Percentiles rank a stretch among this genome's conserved stretches.
Conservation (phyloP, 1,284 basidiomycete species). For the Apiotrichum siamense region DNA sequence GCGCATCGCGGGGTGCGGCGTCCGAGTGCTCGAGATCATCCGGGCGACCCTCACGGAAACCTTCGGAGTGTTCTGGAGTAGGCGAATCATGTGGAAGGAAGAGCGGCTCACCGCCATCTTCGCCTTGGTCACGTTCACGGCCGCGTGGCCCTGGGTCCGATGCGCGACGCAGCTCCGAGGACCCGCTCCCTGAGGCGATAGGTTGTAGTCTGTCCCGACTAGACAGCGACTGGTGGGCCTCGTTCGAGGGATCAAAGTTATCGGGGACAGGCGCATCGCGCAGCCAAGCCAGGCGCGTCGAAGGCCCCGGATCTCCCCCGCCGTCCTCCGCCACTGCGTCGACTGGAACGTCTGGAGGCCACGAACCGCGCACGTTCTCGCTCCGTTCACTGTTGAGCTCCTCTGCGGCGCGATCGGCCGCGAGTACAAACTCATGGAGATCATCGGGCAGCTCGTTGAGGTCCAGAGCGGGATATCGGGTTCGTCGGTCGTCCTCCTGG, state of each 20-base stretch:
- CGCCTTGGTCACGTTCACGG: neutral
- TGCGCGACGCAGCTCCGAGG: slow-evolving; percentile 5
- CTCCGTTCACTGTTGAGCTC: neutral
- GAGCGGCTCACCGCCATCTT: no score
- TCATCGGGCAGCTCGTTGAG: neutral
- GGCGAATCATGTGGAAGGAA: no score
- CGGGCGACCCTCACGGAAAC: no score
- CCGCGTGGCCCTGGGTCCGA: slow-evolving; percentile 10
- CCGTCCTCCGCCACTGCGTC: neutral
- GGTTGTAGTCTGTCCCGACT: neutral
- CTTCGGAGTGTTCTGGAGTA: no score
- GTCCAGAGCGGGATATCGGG: neutral
- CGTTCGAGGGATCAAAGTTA: neutral
- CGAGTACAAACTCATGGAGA: neutral
- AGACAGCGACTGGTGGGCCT: neutral
- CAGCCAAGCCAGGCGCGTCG: neutral
- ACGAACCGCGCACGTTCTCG: neutral
- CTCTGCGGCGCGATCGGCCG: neutral
- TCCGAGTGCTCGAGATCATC: no score
- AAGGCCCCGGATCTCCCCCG: slow-evolving; percentile 6
- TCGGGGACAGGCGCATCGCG: neutral
- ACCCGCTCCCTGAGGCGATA: neutral
- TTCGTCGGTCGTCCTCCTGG: neutral
- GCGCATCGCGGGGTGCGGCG: no score
- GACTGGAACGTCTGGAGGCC: neutral